These are phyloP conservation scores for Zymoseptoria tritici DNA, from an alignment of 2,329 filamentous ascomycete genomes.

Conservation along the genomic window DNA sequence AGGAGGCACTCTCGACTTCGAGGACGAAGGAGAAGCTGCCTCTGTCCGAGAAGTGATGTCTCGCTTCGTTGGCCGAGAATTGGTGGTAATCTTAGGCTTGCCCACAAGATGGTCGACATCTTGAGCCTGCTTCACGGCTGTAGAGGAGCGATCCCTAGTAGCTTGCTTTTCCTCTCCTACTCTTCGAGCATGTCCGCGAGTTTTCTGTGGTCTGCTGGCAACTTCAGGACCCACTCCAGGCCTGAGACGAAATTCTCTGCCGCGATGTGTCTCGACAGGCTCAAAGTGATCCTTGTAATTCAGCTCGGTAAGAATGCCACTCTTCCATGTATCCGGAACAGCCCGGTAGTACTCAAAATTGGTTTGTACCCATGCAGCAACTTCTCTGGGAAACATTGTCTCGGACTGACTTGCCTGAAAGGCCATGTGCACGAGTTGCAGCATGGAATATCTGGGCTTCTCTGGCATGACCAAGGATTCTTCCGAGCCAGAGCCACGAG, in stretches of 20 bases:
- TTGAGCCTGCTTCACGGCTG: not conserved
- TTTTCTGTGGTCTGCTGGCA: not conserved
- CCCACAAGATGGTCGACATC: not conserved
- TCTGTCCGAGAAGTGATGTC: not conserved
- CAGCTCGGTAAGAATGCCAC: conserved; percentile 2
- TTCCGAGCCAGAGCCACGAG: not conserved
- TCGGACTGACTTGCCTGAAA: conserved; percentile 1
- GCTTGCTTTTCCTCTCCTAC: not conserved
- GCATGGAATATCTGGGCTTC: conserved; percentile 1
- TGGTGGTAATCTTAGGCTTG: not conserved
- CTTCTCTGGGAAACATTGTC: conserved; percentile 1
- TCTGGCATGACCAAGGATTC: not conserved
- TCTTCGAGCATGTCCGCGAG: not conserved
- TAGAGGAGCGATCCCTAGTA: not conserved
- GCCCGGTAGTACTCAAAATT: conserved; percentile 4
- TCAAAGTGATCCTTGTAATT: conserved; percentile 1
- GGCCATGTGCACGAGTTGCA: conserved; percentile 6
- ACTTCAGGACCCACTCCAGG: not conserved
- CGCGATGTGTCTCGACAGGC: not conserved
- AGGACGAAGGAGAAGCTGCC: not conserved
- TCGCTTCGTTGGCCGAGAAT: not conserved
- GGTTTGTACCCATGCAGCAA: conserved; percentile 4
- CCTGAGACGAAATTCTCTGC: conserved; percentile 3
- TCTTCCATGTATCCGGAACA: conserved; percentile 1
- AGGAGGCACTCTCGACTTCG: not conserved